phyloP scores from a whole-genome alignment of 208 protist species.

The Leptomonas pyrrhocoris region DNA sequence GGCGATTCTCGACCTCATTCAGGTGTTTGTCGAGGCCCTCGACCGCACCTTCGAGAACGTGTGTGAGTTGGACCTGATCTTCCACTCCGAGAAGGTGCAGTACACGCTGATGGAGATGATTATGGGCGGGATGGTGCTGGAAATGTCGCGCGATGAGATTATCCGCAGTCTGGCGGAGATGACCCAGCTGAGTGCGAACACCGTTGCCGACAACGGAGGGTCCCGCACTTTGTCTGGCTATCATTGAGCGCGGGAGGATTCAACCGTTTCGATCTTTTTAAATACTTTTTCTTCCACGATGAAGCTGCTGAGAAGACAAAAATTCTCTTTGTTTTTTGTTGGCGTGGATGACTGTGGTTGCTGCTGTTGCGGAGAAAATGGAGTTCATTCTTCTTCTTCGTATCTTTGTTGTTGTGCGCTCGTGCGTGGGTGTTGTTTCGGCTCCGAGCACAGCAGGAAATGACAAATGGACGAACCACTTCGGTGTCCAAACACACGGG shows the following conservation, averaged over 20 bases:
- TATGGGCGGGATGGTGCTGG: constrained; percentile 98
- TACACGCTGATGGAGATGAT: constrained; percentile 97
- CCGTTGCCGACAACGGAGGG: background rate
- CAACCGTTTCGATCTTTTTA: background rate
- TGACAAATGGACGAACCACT: too few relatives aligned
- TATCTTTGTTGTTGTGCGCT: too few relatives aligned
- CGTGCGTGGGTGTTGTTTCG: too few relatives aligned
- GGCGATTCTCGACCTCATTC: constrained; percentile 97
- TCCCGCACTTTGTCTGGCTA: constrained; percentile 30
- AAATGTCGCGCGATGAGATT: constrained; percentile 95
- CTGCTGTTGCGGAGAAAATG: too few relatives aligned
- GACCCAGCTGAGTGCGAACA: constrained; percentile 42
- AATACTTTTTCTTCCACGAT: background rate
- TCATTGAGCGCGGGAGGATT: constrained; percentile 5
- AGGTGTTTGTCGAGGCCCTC: constrained; percentile 97
- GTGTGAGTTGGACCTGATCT: constrained; percentile 99
- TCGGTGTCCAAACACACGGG: too few relatives aligned
- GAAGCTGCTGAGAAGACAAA: too few relatives aligned
- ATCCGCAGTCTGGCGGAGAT: constrained; percentile 73
- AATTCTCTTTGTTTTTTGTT: too few relatives aligned
- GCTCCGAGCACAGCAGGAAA: too few relatives aligned
- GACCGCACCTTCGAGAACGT: constrained; percentile 98
- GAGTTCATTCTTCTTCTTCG: too few relatives aligned
- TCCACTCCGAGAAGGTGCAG: constrained; percentile 98
- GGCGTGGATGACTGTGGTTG: too few relatives aligned